phyloP scores from a whole-genome alignment of 192 early-diverging fungal genomes.

The Phycomyces nitens region DNA sequence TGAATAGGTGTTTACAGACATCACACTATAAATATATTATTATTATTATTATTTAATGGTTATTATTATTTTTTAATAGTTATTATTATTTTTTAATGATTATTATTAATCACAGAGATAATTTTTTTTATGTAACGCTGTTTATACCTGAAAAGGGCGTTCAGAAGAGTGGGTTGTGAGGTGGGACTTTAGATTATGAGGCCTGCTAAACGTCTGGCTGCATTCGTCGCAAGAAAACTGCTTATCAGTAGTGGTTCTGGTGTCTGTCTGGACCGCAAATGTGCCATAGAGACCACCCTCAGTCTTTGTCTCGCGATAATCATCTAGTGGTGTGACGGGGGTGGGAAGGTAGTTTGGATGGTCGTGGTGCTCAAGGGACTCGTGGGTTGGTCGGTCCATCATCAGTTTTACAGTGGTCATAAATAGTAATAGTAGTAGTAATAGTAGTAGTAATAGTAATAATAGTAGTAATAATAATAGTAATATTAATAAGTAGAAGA shows the following conservation, averaged over 20 bases:
- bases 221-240: constrained; percentile 25
- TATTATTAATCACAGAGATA: no score
- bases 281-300: constrained; percentile 7
- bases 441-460: no score
- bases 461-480: no score
- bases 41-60: no score
- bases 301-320: constrained; percentile 13
- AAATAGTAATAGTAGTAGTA: constrained; percentile 1
- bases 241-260: constrained; percentile 9
- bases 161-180: constrained; percentile 28
- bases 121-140: no score
- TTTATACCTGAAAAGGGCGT: constrained; percentile 28
- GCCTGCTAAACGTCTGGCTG: constrained; percentile 28
- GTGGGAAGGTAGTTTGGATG: constrained; percentile 15
- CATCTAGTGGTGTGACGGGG: constrained; percentile 18
- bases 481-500: background rate
- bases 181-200: constrained; percentile 34
- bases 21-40: constrained; percentile 27
- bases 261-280: constrained; percentile 11
- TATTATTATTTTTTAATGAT: no score
- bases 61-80: no score
- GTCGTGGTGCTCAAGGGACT: no score
- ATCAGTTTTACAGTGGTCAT: constrained; percentile 3
- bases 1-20: constrained; percentile 30
- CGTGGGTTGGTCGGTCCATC: constrained; percentile 10